Evolutionary conservation across 176 grass and related monocot species (phyloP).

Genomic region (Saccharum officinarum): DNA sequence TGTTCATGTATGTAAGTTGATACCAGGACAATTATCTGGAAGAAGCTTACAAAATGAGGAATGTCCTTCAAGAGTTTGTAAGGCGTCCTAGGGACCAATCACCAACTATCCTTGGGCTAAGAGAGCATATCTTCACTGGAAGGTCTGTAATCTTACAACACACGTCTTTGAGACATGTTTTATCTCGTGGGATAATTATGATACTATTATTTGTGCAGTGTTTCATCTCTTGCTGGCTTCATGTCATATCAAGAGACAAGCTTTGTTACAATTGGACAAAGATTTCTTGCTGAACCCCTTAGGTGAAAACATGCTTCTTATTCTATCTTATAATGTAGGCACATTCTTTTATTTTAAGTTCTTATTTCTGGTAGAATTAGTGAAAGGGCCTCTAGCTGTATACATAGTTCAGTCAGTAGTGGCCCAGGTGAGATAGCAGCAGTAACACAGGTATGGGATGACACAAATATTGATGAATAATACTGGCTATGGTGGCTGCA

Average conservation of each 20-base stretch:
- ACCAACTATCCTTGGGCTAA: slow-evolving; percentile 86
- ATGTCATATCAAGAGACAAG: slow-evolving; percentile 99
- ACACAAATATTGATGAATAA: neutral
- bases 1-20: slow-evolving; percentile 24
- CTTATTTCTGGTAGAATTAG: neutral
- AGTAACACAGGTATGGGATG: neutral
- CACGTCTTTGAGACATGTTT: slow-evolving; percentile 17
- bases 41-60: slow-evolving; percentile 99
- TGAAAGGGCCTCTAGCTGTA: no score
- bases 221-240: slow-evolving; percentile 96
- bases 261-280: slow-evolving; percentile 97
- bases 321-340: slow-evolving; percentile 6
- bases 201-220: slow-evolving; percentile 51
- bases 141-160: slow-evolving; percentile 48
- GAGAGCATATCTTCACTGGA: slow-evolving; percentile 97
- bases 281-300: slow-evolving; percentile 95
- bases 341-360: slow-evolving; percentile 2
- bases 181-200: slow-evolving; percentile 11
- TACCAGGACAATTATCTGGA: slow-evolving; percentile 94
- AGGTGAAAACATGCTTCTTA: slow-evolving; percentile 47
- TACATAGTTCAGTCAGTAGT: neutral
- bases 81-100: slow-evolving; percentile 58
- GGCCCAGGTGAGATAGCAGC: neutral
- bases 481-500: neutral
- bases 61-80: slow-evolving; percentile 92